Evolutionary conservation across 345 rosid genomes (phyloP).

Genomic region (Melastoma malabathricum): DNA sequence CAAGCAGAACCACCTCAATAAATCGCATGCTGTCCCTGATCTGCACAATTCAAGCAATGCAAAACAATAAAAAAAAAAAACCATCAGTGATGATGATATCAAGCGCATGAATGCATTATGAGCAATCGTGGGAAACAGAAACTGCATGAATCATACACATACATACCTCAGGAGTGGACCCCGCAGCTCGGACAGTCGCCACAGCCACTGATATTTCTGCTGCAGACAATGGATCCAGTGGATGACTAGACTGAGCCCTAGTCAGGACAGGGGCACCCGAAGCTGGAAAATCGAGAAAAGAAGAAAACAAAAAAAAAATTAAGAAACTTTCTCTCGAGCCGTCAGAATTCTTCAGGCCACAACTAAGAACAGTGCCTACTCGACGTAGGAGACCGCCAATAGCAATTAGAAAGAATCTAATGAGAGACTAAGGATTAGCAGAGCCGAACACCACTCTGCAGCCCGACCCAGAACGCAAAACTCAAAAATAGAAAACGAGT

Average conservation of each 20-base stretch:
- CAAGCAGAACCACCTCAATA: slow-evolving; percentile 70
- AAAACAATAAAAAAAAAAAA: slow-evolving; percentile 4
- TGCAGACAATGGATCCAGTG: slow-evolving; percentile 76
- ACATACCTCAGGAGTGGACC: slow-evolving; percentile 80
- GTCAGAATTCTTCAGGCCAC: no score
- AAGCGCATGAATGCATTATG: no score
- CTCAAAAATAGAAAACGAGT: not conserved
- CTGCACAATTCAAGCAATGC: slow-evolving; percentile 22
- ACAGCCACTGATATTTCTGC: slow-evolving; percentile 88
- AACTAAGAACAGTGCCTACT: no score
- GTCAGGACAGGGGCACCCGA: slow-evolving; percentile 48
- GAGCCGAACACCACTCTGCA: not conserved
- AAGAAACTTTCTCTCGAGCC: no score
- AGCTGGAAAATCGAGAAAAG: slow-evolving; percentile 3
- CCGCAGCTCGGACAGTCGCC: slow-evolving; percentile 87
- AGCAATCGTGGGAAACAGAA: not conserved
- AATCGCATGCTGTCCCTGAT: slow-evolving; percentile 90
- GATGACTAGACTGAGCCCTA: slow-evolving; percentile 77
- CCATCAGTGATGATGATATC: not conserved
- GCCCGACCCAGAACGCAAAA: not conserved
- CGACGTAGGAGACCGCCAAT: not conserved
- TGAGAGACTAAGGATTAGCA: not conserved
- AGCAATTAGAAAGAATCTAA: slow-evolving; percentile 3
- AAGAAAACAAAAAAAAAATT: not conserved
- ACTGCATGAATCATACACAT: not conserved